Evolutionary conservation across 768 basidiomycete genomes (phyloP).

Genomic region (Butyriboletus loyo): DNA sequence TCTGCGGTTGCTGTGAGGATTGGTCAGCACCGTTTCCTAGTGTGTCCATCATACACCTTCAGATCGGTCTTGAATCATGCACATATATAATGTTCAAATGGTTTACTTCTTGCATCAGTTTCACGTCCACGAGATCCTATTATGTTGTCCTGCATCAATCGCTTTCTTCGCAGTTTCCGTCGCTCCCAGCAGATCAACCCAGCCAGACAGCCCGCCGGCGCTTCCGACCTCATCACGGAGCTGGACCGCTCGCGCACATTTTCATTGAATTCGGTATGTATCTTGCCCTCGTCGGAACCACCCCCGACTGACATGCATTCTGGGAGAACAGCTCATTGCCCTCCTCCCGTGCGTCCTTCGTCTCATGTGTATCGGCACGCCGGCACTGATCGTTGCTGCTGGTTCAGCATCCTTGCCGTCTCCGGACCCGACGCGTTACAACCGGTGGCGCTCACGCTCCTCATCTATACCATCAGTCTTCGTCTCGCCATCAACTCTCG

Average conservation of each 20-base stretch:
- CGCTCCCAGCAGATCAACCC: neutral
- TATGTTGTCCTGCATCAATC: too few species aligned
- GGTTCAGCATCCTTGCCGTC: neutral
- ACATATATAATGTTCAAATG: too few species aligned
- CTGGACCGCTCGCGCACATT: slow-evolving; percentile 15
- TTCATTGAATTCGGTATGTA: slow-evolving; percentile 13
- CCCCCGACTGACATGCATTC: neutral
- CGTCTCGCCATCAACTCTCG: slow-evolving; percentile 7
- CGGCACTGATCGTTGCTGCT: neutral
- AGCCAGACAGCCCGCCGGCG: neutral
- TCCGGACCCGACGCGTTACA: slow-evolving; percentile 8
- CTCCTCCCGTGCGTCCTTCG: slow-evolving; percentile 18
- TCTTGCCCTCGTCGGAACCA: neutral
- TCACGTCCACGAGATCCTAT: too few species aligned
- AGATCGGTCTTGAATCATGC: too few species aligned
- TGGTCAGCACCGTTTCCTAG: too few species aligned
- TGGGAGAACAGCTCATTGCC: slow-evolving; percentile 6
- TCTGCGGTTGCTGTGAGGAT: too few species aligned
- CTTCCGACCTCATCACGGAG: neutral
- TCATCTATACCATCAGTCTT: slow-evolving; percentile 26
- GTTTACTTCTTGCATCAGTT: too few species aligned
- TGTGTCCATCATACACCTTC: too few species aligned
- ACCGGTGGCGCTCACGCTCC: slow-evolving; percentile 10
- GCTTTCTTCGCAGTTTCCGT: too few species aligned
- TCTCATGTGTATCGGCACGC: neutral